Conservation (phyloP, 2,329 filamentous ascomycete genomes). For the Pseudogymnoascus sp. region DNA sequence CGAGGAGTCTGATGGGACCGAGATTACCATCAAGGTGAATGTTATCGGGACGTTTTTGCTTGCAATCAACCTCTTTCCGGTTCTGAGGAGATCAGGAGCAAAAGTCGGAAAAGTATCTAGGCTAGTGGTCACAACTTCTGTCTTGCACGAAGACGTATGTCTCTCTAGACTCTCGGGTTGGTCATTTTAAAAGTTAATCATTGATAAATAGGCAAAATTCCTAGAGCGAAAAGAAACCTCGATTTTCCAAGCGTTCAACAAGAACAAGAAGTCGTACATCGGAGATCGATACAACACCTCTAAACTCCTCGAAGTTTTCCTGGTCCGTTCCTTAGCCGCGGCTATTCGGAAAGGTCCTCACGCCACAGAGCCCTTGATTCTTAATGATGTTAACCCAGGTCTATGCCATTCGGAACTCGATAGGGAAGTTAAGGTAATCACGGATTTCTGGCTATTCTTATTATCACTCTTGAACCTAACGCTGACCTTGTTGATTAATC, state of each 20-base stretch:
- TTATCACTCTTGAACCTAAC: constrained; percentile 18
- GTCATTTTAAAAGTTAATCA: neutral
- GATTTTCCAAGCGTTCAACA: constrained; percentile 5
- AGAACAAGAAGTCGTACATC: neutral
- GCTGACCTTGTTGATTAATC: constrained; percentile 16
- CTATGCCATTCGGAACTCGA: constrained; percentile 28
- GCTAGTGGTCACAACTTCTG: constrained; percentile 34
- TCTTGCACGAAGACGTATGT: constrained; percentile 28
- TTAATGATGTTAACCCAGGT: constrained; percentile 30
- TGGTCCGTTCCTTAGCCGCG: constrained; percentile 26
- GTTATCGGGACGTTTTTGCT: constrained; percentile 40
- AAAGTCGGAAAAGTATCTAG: constrained; percentile 26
- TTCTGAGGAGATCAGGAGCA: constrained; percentile 30
- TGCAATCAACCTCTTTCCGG: constrained; percentile 36
- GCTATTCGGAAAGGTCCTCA: constrained; percentile 18
- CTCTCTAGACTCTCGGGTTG: neutral
- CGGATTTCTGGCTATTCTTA: neutral
- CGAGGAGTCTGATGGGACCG: constrained; percentile 28
- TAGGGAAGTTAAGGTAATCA: neutral
- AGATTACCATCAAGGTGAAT: constrained; percentile 39
- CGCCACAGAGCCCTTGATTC: constrained; percentile 21
- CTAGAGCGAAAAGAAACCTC: constrained; percentile 24
- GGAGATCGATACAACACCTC: constrained; percentile 29
- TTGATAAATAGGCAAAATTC: constrained; percentile 27
- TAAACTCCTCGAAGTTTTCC: constrained; percentile 29